A percentile compares a stretch with the other conserved stretches of the same genome.
phyloP scores from a whole-genome alignment of 352 stramenopile species.

The Thraustotheca clavata region DNA sequence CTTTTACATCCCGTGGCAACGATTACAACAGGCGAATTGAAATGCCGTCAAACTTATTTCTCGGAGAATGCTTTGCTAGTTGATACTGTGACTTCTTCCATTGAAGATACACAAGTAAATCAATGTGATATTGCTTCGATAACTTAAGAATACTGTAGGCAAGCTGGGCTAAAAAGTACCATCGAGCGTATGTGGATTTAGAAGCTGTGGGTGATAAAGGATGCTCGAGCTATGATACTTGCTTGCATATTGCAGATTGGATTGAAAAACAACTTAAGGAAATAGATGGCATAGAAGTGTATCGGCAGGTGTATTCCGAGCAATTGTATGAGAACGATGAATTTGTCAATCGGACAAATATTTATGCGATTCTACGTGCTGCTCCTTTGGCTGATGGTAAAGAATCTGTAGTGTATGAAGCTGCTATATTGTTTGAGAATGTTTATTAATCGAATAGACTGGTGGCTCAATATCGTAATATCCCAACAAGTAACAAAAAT shows the following conservation, averaged over 20 bases:
- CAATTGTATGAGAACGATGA: slow-evolving; percentile 8
- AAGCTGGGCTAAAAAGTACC: slow-evolving; percentile 11
- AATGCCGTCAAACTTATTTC: slow-evolving; percentile 80
- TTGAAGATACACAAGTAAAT: slow-evolving; percentile 7
- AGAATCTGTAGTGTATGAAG: slow-evolving; percentile 26
- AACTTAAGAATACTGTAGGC: background rate
- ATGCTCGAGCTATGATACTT: slow-evolving; percentile 40
- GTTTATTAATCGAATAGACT: slow-evolving; percentile 44
- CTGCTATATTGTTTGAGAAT: slow-evolving; percentile 9
- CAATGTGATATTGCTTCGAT: background rate
- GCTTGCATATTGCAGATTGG: slow-evolving; percentile 43
- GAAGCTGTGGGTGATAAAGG: slow-evolving; percentile 26
- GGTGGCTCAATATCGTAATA: slow-evolving; percentile 63
- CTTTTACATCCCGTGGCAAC: slow-evolving; percentile 65
- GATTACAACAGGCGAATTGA: slow-evolving; percentile 74
- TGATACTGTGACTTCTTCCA: slow-evolving; percentile 28
- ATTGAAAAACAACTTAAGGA: slow-evolving; percentile 39
- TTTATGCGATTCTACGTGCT: slow-evolving; percentile 74
- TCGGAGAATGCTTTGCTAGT: slow-evolving; percentile 84
- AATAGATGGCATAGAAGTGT: slow-evolving; percentile 52
- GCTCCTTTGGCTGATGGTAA: slow-evolving; percentile 66
- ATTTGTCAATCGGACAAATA: slow-evolving; percentile 36
- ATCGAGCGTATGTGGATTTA: slow-evolving; percentile 9
- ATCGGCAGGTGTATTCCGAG: slow-evolving; percentile 42
- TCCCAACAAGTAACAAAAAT: slow-evolving; percentile 27